phyloP scores from a whole-genome alignment of 495 filamentous ascomycete genomes.

The Lineolata rhizophorae region DNA sequence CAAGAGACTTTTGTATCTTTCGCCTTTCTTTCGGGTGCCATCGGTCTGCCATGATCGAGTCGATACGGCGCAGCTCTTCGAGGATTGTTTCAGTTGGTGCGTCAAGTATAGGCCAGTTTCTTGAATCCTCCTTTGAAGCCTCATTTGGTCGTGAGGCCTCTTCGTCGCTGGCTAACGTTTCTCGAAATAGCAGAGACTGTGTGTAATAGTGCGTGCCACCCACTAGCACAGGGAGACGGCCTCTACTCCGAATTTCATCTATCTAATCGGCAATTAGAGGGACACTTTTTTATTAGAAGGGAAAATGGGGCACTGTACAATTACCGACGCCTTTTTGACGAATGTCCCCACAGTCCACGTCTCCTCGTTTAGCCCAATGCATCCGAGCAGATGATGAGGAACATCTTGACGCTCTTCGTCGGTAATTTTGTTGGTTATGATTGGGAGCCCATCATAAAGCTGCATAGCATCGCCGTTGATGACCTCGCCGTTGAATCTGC shows the following conservation, averaged over 20 bases:
- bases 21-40: conserved; percentile 90
- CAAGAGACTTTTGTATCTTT: conserved; percentile 74
- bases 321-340: conserved; percentile 36
- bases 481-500: conserved; percentile 72
- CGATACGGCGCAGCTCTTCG: conserved; percentile 48
- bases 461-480: conserved; percentile 99
- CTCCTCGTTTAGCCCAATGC: conserved; percentile 45
- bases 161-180: conserved; percentile 29
- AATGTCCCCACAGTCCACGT: conserved; percentile 69
- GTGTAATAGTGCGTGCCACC: conserved; percentile 93
- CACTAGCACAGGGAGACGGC: conserved; percentile 71
- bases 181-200: conserved; percentile 63
- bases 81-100: conserved; percentile 47
- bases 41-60: conserved; percentile 68
- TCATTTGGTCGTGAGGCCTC: too few relatives aligned
- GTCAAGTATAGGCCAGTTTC: conserved; percentile 48
- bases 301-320: conserved; percentile 15
- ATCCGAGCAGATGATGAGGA: conserved; percentile 73
- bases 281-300: neutral
- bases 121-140: conserved; percentile 13
- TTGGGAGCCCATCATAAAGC: conserved; percentile 78
- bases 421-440: conserved; percentile 88
- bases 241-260: conserved; percentile 49
- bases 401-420: conserved; percentile 53
- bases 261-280: conserved; percentile 26